These are phyloP conservation scores for Brassica carinata DNA, from an alignment of 345 rosid genomes.

Conservation along the genomic window DNA sequence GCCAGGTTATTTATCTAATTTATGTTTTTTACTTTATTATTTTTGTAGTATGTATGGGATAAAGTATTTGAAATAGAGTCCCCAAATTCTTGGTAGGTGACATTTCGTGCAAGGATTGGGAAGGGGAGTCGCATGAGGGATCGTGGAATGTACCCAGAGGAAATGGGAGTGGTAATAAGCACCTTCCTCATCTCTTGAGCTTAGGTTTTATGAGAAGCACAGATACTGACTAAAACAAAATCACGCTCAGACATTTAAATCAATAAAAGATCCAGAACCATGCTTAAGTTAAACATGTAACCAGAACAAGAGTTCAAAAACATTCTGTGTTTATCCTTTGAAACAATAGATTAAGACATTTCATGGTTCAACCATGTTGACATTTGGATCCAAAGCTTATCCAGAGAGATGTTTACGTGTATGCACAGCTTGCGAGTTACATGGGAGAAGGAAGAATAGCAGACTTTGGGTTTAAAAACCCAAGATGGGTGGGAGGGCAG, in stretches of 20 bases:
- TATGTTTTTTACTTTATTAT: not conserved
- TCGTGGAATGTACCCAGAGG: slow-evolving; percentile 76
- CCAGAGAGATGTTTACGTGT: slow-evolving; percentile 7
- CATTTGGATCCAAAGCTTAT: not conserved
- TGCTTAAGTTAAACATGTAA: not conserved
- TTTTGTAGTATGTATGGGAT: not conserved
- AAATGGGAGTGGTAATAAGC: slow-evolving; percentile 82
- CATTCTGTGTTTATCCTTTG: not conserved
- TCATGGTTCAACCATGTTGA: not conserved
- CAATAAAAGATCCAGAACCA: not conserved
- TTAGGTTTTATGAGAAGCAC: slow-evolving; percentile 4
- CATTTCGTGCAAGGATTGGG: slow-evolving; percentile 93
- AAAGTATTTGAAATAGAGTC: not conserved
- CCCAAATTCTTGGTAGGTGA: slow-evolving; percentile 55
- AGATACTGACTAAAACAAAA: not conserved
- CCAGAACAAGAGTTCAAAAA: not conserved
- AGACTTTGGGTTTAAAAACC: slow-evolving; percentile 72
- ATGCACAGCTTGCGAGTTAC: slow-evolving; percentile 71
- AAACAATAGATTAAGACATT: slow-evolving; percentile 3
- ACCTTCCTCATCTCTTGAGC: slow-evolving; percentile 32
- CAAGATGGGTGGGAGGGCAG: slow-evolving; percentile 89
- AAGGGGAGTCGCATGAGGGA: slow-evolving; percentile 57
- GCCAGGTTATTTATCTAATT: slow-evolving; percentile 69
- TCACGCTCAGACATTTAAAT: not conserved
- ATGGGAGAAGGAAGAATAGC: slow-evolving; percentile 94